Conservation (phyloP, 1,284 basidiomycete species). For the Puccinia horiana region DNA sequence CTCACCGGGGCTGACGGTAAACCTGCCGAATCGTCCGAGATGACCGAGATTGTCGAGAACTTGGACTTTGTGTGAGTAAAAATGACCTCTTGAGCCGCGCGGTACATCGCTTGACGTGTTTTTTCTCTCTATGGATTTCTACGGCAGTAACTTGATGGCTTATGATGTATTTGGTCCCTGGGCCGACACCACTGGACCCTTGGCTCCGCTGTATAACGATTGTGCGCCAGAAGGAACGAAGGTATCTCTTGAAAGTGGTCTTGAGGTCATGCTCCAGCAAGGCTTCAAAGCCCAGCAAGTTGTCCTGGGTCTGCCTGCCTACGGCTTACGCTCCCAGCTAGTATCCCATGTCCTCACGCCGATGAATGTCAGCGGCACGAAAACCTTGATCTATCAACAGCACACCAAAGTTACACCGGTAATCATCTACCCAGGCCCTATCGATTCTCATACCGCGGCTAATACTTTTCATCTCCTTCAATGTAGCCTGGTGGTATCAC, state of each 20-base stretch:
- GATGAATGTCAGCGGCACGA: not conserved
- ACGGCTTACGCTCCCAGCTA: slow-evolving; percentile 15
- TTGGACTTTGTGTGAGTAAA: slow-evolving; percentile 32
- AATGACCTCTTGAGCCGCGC: not conserved
- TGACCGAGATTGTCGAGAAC: not conserved
- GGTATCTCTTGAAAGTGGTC: slow-evolving; percentile 1
- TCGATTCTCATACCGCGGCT: too few relatives aligned
- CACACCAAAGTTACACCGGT: slow-evolving; percentile 19
- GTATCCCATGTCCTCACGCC: not conserved
- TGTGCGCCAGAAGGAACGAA: slow-evolving; percentile 12
- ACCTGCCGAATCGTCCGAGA: slow-evolving; percentile 16
- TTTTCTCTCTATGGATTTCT: not conserved
- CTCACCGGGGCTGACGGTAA: slow-evolving; percentile 26
- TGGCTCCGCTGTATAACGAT: not conserved
- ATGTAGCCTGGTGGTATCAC: slow-evolving; percentile 37
- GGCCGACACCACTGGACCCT: slow-evolving; percentile 17
- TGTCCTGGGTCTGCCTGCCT: slow-evolving; percentile 32
- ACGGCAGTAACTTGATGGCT: slow-evolving; percentile 42
- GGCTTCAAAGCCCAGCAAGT: slow-evolving; percentile 42
- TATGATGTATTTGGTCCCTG: slow-evolving; percentile 41
- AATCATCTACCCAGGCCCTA: too few relatives aligned
- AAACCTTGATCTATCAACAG: slow-evolving; percentile 31
- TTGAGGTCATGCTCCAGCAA: not conserved
- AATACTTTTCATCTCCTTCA: not conserved
- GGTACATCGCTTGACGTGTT: not conserved